Evolutionary conservation across 768 basidiomycete species (phyloP).

Genomic region (Mycena crocata): DNA sequence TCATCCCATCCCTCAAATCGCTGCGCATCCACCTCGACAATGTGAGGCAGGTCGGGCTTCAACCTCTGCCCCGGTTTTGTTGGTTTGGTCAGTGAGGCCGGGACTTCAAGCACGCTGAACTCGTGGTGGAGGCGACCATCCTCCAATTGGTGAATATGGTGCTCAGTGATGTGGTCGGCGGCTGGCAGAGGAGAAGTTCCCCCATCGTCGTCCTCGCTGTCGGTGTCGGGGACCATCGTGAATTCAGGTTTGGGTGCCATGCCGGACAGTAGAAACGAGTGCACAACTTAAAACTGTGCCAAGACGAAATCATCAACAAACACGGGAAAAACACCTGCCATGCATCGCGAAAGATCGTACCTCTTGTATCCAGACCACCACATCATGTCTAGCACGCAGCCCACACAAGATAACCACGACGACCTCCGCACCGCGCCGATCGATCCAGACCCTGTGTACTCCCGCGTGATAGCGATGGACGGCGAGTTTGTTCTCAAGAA

Average conservation of each 20-base stretch:
- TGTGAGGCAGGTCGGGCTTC: background rate
- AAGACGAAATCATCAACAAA: no score
- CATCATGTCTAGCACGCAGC: no score
- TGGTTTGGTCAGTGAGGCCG: background rate
- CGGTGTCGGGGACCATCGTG: background rate
- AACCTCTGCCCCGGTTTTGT: background rate
- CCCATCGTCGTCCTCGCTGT: background rate
- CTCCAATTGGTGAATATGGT: background rate
- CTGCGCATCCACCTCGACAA: background rate
- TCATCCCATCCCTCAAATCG: background rate
- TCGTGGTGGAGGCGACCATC: background rate
- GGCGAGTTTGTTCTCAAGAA: no score
- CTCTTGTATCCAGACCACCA: no score
- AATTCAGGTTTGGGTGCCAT: background rate
- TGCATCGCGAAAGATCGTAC: no score
- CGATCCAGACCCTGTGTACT: no score
- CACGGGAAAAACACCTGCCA: no score
- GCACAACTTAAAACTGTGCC: no score
- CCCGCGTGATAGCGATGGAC: no score
- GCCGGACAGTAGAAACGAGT: background rate
- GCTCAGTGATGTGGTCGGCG: background rate
- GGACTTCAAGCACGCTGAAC: background rate
- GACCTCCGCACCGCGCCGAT: no score
- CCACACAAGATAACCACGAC: no score
- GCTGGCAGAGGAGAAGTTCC: background rate